Percentiles rank a stretch among this genome's conserved stretches.
Conservation (phyloP, 305 asterid genomes). For the Solanum hybrid region DNA sequence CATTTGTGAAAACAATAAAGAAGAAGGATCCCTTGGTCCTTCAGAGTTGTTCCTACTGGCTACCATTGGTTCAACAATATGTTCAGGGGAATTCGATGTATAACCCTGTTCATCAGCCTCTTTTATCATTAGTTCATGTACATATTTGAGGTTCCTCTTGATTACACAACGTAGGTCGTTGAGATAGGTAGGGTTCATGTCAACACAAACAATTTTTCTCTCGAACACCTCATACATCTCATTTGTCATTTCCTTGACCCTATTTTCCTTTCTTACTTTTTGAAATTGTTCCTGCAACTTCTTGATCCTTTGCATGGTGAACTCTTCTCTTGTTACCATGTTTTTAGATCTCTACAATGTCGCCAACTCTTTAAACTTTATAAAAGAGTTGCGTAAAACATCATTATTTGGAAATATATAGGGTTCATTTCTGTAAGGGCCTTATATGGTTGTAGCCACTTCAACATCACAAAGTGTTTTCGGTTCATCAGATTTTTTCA, state of each 20-base stretch:
- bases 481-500: not conserved
- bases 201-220: not conserved
- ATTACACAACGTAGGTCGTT: not conserved
- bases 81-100: not conserved
- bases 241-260: not conserved
- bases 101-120: not conserved
- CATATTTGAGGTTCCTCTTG: not conserved
- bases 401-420: not conserved
- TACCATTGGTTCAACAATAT: not conserved
- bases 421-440: not conserved
- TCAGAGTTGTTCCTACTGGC: no score
- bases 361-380: not conserved
- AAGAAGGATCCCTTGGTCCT: not conserved
- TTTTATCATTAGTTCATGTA: not conserved
- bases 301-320: not conserved
- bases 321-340: not conserved
- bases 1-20: not conserved
- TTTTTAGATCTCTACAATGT: not conserved
- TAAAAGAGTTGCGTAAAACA: not conserved
- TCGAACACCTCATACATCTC: not conserved
- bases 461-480: not conserved
- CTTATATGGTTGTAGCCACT: not conserved
- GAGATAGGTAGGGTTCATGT: not conserved
- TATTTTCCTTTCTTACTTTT: not conserved
- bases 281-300: not conserved